Evolutionary conservation across 1,284 basidiomycete genomes (phyloP).

Genomic region (Trametes polyzona): DNA sequence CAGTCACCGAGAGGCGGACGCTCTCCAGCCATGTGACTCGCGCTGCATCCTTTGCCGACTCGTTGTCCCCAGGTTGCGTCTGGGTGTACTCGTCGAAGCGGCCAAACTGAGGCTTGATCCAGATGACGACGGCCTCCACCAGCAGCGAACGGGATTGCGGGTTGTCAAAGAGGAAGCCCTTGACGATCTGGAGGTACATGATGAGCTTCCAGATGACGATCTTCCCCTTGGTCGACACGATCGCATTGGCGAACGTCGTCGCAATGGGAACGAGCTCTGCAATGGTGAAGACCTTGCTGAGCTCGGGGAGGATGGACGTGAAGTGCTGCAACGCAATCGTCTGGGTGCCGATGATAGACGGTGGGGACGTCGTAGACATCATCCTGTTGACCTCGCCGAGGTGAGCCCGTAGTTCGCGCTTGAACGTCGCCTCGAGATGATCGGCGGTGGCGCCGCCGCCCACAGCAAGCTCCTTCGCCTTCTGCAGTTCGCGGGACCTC

Average conservation of each 20-base stretch:
- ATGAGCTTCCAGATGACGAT: constrained; percentile 93
- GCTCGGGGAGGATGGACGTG: constrained; percentile 88
- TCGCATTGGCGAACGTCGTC: constrained; percentile 87
- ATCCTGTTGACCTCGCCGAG: constrained; percentile 84
- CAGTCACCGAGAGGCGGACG: constrained; percentile 82
- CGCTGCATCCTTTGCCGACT: constrained; percentile 68
- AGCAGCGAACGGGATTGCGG: constrained; percentile 79
- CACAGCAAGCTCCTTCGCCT: constrained; percentile 76
- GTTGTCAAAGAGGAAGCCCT: constrained; percentile 87
- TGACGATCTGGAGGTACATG: constrained; percentile 91
- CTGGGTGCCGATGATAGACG: constrained; percentile 93
- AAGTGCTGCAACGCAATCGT: constrained; percentile 94
- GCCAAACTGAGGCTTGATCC: constrained; percentile 97
- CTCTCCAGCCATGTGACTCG: constrained; percentile 92
- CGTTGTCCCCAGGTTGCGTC: constrained; percentile 63
- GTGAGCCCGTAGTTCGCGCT: constrained; percentile 78
- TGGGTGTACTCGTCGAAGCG: constrained; percentile 82
- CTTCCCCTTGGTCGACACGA: constrained; percentile 82
- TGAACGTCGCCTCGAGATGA: constrained; percentile 86
- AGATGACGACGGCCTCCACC: constrained; percentile 87
- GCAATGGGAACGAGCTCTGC: constrained; percentile 86
- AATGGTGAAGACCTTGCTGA: constrained; percentile 78
- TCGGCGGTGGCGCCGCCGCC: constrained; percentile 82
- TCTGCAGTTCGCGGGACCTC: constrained; percentile 86
- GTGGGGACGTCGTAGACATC: constrained; percentile 82